phyloP scores from a whole-genome alignment of 108 stramenopile species.

The Fragilaria radians region DNA sequence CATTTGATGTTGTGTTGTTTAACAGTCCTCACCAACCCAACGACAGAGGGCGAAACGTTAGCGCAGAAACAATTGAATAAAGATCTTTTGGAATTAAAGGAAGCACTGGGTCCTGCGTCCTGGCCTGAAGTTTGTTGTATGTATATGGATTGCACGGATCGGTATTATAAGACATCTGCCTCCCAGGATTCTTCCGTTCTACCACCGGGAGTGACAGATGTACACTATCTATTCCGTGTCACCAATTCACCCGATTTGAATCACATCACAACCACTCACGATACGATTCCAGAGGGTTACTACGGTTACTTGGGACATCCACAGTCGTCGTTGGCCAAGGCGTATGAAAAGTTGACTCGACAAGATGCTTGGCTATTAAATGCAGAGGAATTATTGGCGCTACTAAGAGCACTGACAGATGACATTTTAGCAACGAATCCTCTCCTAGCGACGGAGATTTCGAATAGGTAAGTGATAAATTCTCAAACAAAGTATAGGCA shows the following conservation, averaged over 20 bases:
- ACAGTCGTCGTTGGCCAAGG: slow-evolving; percentile 24
- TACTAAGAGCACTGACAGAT: slow-evolving; percentile 63
- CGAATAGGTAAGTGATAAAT: slow-evolving; percentile 16
- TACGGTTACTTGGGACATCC: slow-evolving; percentile 39
- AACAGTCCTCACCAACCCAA: slow-evolving; percentile 39
- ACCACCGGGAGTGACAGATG: slow-evolving; percentile 43
- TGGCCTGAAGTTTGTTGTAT: slow-evolving; percentile 67
- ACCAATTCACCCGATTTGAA: slow-evolving; percentile 15
- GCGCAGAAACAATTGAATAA: slow-evolving; percentile 22
- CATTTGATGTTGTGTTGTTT: slow-evolving; percentile 68
- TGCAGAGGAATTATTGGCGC: slow-evolving; percentile 67
- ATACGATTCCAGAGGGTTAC: slow-evolving; percentile 25
- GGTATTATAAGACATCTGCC: slow-evolving; percentile 52
- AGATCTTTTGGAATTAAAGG: slow-evolving; percentile 32
- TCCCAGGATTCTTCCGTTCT: slow-evolving; percentile 43
- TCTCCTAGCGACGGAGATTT: slow-evolving; percentile 44
- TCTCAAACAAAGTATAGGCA: neutral
- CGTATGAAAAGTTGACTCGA: slow-evolving; percentile 36
- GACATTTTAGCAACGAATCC: slow-evolving; percentile 57
- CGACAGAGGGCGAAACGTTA: slow-evolving; percentile 11
- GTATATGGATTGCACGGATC: slow-evolving; percentile 78
- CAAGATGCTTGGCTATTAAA: slow-evolving; percentile 70
- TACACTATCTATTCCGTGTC: slow-evolving; percentile 42
- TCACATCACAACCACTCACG: too few relatives aligned
- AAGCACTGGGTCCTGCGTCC: slow-evolving; percentile 53